Base-by-base conservation (phyloP, 2,329 filamentous ascomycete species). In the Stachybotrys chlorohalonatus region DNA sequence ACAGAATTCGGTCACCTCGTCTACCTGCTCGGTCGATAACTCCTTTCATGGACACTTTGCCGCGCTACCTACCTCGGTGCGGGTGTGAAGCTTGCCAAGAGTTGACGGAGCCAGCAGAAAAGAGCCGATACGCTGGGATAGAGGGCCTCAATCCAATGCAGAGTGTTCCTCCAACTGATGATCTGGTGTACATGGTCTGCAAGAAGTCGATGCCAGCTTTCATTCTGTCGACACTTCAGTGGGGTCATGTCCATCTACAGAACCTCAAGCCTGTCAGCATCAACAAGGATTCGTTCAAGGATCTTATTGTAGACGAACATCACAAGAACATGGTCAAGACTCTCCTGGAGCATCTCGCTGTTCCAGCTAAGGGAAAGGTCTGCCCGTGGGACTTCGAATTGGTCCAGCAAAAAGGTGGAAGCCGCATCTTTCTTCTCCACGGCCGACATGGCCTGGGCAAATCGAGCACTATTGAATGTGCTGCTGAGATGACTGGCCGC, bases 361-460 rank as follows among this genome's bases (percentile, higher is more conserved):
- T 63, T 6, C 58, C 65, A 49, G 51, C 66, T 11, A 64, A 70
- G 30, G 72, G 73, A 46, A 67, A 65, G 15, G 62, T 78, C 6
- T 66, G 69, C 0, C 73, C 75, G 1, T 79, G 75, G 76, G 56
- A 73, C 59, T 67, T 67, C 54, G 75, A 78, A 57, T 75, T 78
- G 53, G 68, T 79, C 59, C 72, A 73, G 64, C 76, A 77, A 63
- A 79, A 79, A 63, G 76, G 76, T 39, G 73, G 77, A 53, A 75
- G 75, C 6, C 70, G 74, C 48, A 77, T 78, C 60, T 77, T 79
- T 64, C 67, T 81, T 13, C 72, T 81, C 1, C 77, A 80, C 57
- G 77, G 78, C 15, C 71, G 73, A 8, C 78, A 78, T 1, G 80
- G 78, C n/a, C 76, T 81, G 1, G 80, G 79, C 55, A 82, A 83